phyloP scores from a whole-genome alignment of 73 alveolate genomes.

The Tetrahymena elliotti region DNA sequence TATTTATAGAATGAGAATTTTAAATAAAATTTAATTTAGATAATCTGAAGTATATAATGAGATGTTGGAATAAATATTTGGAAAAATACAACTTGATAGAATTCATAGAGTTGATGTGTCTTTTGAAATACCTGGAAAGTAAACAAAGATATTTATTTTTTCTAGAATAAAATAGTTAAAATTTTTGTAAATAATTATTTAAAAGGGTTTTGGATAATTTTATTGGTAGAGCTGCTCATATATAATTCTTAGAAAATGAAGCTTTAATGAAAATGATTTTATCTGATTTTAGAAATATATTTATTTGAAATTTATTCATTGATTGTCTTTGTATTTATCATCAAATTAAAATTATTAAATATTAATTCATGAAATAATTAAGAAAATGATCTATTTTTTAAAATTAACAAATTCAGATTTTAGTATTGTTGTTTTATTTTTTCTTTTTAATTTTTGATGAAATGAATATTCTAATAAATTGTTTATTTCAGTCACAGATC shows the following conservation, averaged over 20 bases:
- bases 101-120: constrained; percentile 32
- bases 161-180: neutral
- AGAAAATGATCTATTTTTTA: no score
- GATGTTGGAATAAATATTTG: neutral
- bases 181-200: no score
- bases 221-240: constrained; percentile 99
- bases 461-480: no score
- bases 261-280: constrained; percentile 86
- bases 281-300: constrained; percentile 69
- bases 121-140: constrained; percentile 34
- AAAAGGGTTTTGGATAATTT: constrained; percentile 82
- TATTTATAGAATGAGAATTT: neutral
- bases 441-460: no score
- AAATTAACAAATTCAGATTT: no score
- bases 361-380: no score
- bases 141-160: neutral
- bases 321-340: neutral
- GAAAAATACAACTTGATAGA: neutral
- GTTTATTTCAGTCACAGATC: no score
- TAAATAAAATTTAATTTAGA: neutral
- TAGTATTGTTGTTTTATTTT: no score
- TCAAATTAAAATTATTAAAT: neutral
- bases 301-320: constrained; percentile 37
- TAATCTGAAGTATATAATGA: neutral
- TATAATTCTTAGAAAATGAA: constrained; percentile 96